Base-by-base conservation (phyloP, 805 yeast genomes). In the Starmera caribaea region DNA sequence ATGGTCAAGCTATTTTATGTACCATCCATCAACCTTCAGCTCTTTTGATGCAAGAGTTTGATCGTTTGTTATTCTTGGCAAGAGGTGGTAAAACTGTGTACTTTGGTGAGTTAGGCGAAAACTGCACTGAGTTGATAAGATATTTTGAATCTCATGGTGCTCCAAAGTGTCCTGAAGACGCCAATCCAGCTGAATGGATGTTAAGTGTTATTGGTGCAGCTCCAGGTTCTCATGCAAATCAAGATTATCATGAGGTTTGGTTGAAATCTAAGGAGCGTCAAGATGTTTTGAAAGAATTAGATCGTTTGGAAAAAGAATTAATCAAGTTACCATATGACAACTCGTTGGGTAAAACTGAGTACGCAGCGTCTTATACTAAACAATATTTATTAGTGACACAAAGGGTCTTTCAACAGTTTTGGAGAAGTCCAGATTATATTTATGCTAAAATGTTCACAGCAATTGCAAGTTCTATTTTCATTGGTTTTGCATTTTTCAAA, bases 161-260 rank as follows among this genome's bases (percentile, higher is more conserved):
- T 33, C 71, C 68, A 21, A 63, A 65, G 40, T 82, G 89, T 63
- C 88, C 89, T 16, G 62, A 67, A 7, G 67, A 68, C 33, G 87
- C 85, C 5, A 83, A 83, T 48, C 92, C 90, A 28, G 90, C 89
- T 12, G 95, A 86, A 64, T 87, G 94, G 92, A 87, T 87, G 95
- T 67, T 87, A 61, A 82, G 82, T 45, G 83, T 79, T 46, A 81
- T 81, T 51, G 88, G 89, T 52, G 88, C 88, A 39, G 87, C 88
- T 30, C 88, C 88, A 7, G 88, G 87, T 39, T 74, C 85, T 30
- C 80, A 76, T 49, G 83, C 87, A 15, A 67, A 68, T 36, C 83
- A 78, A 59, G 84, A 82, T 58, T 82, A 79, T 52, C 69, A 75
- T 53, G 80, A 82, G 53, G 86, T 81, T 37, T 85, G 96, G 96